phyloP scores from a whole-genome alignment of 2,329 filamentous ascomycete genomes.

The Pseudogymnoascus sp. region DNA sequence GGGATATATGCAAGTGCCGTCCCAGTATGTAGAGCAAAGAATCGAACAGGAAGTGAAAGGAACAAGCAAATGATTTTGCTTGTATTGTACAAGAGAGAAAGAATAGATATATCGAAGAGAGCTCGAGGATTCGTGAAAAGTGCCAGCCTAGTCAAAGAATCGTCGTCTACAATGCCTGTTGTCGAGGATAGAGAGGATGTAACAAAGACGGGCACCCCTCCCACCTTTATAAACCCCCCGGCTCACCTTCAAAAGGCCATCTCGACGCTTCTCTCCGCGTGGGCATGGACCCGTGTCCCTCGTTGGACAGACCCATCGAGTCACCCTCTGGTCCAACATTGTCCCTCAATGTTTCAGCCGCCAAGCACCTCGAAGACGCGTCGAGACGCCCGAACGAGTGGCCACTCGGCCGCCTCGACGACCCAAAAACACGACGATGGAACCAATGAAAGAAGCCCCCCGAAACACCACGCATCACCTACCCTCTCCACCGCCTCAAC shows the following conservation, averaged over 20 bases:
- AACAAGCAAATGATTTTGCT: background rate
- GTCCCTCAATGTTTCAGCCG: background rate
- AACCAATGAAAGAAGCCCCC: background rate
- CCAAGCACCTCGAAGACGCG: background rate
- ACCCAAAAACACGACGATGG: background rate
- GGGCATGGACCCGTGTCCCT: background rate
- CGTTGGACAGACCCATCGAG: background rate
- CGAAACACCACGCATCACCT: background rate
- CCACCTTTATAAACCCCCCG: background rate
- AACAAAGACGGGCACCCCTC: background rate
- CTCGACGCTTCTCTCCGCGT: background rate
- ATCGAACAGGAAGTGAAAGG: background rate
- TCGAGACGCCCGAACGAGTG: background rate
- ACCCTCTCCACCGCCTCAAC: background rate
- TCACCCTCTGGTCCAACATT: background rate
- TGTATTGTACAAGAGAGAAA: background rate
- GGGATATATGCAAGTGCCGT: background rate
- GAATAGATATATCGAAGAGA: background rate
- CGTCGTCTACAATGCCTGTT: background rate
- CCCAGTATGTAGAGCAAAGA: background rate
- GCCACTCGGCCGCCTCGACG: background rate
- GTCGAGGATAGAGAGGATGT: background rate
- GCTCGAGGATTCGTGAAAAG: background rate
- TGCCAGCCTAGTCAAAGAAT: conserved; percentile 3
- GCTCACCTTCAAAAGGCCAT: background rate